Evolutionary conservation across 148 eudicot species (phyloP).

Genomic region (Fagopyrum homotropicum): DNA sequence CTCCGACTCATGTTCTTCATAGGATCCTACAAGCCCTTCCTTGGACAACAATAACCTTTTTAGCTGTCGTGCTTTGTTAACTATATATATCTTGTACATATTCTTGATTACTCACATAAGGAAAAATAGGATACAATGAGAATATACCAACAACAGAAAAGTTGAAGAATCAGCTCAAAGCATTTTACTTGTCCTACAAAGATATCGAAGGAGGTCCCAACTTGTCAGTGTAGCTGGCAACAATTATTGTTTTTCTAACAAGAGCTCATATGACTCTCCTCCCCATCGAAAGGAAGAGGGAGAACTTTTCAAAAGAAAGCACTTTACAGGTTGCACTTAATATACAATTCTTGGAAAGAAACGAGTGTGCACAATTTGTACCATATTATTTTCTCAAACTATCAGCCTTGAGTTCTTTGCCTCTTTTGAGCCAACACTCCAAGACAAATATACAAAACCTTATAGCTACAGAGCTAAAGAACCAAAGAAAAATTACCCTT

Average conservation of each 20-base stretch:
- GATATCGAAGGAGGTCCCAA: not conserved
- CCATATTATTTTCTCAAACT: not conserved
- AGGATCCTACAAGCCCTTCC: not conserved
- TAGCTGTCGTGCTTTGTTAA: not conserved
- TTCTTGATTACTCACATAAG: not conserved
- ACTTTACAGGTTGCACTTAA: not conserved
- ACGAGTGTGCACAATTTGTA: not conserved
- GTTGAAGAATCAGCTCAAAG: not conserved
- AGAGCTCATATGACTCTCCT: not conserved
- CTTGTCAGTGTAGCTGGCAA: not conserved
- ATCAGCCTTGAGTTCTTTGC: not conserved
- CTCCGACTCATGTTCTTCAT: not conserved
- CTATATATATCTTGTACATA: not conserved
- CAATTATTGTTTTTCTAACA: not conserved
- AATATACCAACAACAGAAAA: not conserved
- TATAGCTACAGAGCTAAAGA: not conserved
- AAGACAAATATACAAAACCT: not conserved
- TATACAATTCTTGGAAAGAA: not conserved
- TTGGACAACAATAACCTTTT: not conserved
- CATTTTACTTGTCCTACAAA: not conserved
- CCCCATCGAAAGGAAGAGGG: not conserved
- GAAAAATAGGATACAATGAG: not conserved
- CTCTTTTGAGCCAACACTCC: not conserved
- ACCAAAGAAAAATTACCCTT: not conserved
- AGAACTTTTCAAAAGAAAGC: not conserved